Evolutionary conservation across 306 rosid genomes (phyloP).

Genomic region (Prunus armeniaca): DNA sequence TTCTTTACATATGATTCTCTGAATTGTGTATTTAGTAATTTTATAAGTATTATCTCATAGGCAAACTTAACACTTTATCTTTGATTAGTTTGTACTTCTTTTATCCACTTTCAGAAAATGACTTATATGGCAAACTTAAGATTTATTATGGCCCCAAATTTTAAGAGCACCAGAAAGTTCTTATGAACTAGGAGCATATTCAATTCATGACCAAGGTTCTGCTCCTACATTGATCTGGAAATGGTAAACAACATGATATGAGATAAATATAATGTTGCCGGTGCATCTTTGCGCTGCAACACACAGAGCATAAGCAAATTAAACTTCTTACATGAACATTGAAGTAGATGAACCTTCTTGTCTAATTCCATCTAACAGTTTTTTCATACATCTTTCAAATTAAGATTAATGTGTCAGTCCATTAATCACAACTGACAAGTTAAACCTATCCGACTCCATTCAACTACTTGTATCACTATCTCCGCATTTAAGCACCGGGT

Average conservation of each 20-base stretch:
- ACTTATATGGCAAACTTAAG: not conserved
- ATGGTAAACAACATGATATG: too few species aligned
- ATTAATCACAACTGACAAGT: not conserved
- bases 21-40: too few species aligned
- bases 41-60: too few species aligned
- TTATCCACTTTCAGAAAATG: not conserved
- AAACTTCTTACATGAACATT: not conserved
- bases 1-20: too few species aligned
- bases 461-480: not conserved
- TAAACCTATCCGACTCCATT: not conserved
- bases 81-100: conserved; percentile 2
- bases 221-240: too few species aligned
- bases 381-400: not conserved
- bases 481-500: not conserved
- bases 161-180: too few species aligned
- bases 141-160: not conserved
- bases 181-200: too few species aligned
- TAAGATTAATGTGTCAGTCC: not conserved
- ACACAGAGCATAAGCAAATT: conserved; percentile 3
- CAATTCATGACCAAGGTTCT: too few species aligned
- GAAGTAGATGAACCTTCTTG: not conserved
- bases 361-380: not conserved
- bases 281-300: conserved; percentile 39
- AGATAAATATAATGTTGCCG: conserved; percentile 18
- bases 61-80: not conserved